These are phyloP conservation scores for Fusarium sterilihyphosum DNA, from an alignment of 2,329 filamentous ascomycete genomes.

Conservation along the genomic window DNA sequence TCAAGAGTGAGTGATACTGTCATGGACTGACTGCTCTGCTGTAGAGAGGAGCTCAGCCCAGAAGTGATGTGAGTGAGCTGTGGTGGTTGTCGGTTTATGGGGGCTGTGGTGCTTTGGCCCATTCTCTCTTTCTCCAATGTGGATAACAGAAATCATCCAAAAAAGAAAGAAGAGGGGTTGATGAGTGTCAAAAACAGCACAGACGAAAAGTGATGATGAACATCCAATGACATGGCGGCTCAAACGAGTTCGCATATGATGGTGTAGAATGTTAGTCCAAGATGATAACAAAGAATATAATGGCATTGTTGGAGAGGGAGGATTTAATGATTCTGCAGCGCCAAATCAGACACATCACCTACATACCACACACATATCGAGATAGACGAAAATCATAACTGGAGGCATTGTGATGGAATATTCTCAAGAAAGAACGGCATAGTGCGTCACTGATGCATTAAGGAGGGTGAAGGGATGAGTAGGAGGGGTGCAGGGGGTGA, in stretches of 20 bases:
- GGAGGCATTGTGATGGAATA: conserved; percentile 13
- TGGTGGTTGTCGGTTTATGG: conserved; percentile 2
- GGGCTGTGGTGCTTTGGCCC: conserved; percentile 27
- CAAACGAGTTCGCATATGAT: neutral
- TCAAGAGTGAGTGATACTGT: neutral
- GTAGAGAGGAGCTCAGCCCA: neutral
- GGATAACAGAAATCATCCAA: conserved; percentile 1
- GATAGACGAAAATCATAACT: conserved; percentile 16
- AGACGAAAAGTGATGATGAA: neutral
- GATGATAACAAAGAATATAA: neutral
- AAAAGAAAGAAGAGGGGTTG: neutral
- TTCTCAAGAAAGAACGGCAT: conserved; percentile 12
- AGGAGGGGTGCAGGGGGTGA: conserved; percentile 1
- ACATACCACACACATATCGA: conserved; percentile 9
- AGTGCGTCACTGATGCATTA: conserved; percentile 26
- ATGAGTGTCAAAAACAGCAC: neutral
- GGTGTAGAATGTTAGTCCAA: neutral
- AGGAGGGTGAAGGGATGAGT: neutral
- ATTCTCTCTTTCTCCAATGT: neutral
- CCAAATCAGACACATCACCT: conserved; percentile 19
- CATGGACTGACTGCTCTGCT: neutral
- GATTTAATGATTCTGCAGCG: neutral
- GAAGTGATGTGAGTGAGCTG: conserved; percentile 1
- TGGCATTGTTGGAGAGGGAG: neutral
- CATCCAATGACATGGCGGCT: neutral